Evolutionary conservation across 2,329 filamentous ascomycete species (phyloP).

Genomic region (Trichoderma sp.): DNA sequence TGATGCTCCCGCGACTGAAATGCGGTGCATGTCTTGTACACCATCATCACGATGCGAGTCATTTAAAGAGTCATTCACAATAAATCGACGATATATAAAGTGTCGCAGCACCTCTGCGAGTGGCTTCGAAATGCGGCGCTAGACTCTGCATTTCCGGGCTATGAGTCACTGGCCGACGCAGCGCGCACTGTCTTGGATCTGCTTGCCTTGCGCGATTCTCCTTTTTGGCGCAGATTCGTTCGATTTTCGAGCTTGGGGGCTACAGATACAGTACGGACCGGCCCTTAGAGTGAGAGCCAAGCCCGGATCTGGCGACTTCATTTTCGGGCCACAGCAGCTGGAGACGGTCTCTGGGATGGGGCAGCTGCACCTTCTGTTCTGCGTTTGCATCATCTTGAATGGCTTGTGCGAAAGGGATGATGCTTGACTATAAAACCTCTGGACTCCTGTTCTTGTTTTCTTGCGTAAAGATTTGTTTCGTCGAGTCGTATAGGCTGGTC

Average conservation of each 20-base stretch:
- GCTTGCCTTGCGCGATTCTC: not conserved
- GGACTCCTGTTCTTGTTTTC: not conserved
- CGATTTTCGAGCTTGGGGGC: not conserved
- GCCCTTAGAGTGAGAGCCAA: not conserved
- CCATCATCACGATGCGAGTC: not conserved
- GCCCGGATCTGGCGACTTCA: not conserved
- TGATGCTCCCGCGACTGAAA: not conserved
- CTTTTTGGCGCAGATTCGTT: not conserved
- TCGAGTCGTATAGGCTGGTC: not conserved
- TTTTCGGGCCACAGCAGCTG: not conserved
- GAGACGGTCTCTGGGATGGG: no score
- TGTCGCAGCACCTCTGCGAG: not conserved
- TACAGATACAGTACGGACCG: no score
- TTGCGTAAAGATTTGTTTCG: not conserved
- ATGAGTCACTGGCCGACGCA: constrained; percentile 16
- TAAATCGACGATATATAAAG: not conserved
- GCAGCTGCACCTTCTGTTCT: no score
- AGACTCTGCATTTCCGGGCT: not conserved
- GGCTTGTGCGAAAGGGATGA: not conserved
- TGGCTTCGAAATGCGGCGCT: not conserved
- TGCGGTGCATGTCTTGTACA: not conserved
- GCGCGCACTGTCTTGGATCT: not conserved
- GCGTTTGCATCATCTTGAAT: not conserved
- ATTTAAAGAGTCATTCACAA: not conserved
- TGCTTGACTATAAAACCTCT: not conserved